A percentile compares a stretch with the other conserved stretches of the same genome.
These are phyloP conservation scores for Aureobasidium subglaciale DNA, from an alignment of 2,329 filamentous ascomycete genomes.

Conservation along the genomic window DNA sequence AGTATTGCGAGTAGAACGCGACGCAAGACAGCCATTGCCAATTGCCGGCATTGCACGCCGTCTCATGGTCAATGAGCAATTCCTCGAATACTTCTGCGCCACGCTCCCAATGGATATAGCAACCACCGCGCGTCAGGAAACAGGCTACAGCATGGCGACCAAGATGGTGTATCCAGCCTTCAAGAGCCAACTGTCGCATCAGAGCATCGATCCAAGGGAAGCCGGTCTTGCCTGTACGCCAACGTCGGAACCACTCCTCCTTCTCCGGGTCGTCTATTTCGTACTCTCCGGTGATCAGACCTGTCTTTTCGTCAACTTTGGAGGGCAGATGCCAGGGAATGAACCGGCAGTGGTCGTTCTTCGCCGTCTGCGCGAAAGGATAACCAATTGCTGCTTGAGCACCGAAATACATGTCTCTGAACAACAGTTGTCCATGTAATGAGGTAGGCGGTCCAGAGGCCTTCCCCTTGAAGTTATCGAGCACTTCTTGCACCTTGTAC, in stretches of 20 bases:
- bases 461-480: conserved; percentile 53
- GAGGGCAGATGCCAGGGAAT: conserved; percentile 72
- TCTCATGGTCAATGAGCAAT: conserved; percentile 66
- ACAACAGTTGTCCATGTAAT: conserved; percentile 64
- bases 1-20: conserved; percentile 68
- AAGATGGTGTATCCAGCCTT: conserved; percentile 76
- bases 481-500: conserved; percentile 59
- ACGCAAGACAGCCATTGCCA: conserved; percentile 74
- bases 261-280: conserved; percentile 56
- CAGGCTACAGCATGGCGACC: conserved; percentile 72
- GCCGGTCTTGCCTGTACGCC: conserved; percentile 62
- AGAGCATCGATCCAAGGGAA: conserved; percentile 77
- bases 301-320: conserved; percentile 44
- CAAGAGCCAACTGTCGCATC: conserved; percentile 64
- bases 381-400: conserved; percentile 63
- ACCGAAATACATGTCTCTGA: conserved; percentile 78
- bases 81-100: conserved; percentile 74
- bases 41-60: conserved; percentile 66
- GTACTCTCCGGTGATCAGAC: conserved; percentile 52
- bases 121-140: conserved; percentile 72
- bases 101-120: conserved; percentile 72
- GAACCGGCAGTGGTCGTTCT: conserved; percentile 63
- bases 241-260: conserved; percentile 60
- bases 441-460: conserved; percentile 56
- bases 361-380: conserved; percentile 56